Conservation (phyloP, 202 grass and related monocot genomes). For the Digitaria exilis region DNA sequence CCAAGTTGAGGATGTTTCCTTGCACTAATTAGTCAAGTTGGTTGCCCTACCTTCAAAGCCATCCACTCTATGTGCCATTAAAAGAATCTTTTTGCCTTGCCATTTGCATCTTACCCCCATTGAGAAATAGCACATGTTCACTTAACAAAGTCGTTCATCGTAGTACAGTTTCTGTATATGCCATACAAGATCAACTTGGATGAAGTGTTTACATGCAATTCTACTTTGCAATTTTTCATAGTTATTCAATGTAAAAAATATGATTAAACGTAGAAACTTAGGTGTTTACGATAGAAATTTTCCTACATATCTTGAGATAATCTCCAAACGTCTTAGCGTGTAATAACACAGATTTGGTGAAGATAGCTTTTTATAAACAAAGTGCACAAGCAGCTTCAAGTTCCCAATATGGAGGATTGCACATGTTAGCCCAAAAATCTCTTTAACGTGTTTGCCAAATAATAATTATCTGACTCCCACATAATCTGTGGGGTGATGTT, state of each 20-base stretch:
- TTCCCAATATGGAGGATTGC: not conserved
- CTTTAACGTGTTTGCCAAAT: not conserved
- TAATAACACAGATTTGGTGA: not conserved
- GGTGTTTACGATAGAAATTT: not conserved
- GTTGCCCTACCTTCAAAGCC: conserved; percentile 49
- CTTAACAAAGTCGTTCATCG: not conserved
- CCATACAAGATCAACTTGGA: not conserved
- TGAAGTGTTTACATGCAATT: not conserved
- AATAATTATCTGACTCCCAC: not conserved
- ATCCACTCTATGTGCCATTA: conserved; percentile 35
- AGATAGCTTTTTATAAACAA: not conserved
- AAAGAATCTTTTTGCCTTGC: conserved; percentile 36
- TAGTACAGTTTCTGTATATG: conserved; percentile 6
- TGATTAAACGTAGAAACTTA: not conserved
- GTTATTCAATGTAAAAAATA: not conserved
- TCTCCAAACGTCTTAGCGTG: not conserved
- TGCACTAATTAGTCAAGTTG: conserved; percentile 34
- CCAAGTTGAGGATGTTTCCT: not conserved
- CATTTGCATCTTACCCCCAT: conserved; percentile 45
- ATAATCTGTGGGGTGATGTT: not conserved
- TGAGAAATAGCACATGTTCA: conserved; percentile 32
- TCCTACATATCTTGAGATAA: not conserved
- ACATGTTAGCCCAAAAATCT: not conserved
- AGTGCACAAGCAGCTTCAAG: not conserved
- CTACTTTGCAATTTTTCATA: not conserved